Evolutionary conservation across 1,139 yeast genomes (phyloP).

Genomic region (Meyerozyma sp.): DNA sequence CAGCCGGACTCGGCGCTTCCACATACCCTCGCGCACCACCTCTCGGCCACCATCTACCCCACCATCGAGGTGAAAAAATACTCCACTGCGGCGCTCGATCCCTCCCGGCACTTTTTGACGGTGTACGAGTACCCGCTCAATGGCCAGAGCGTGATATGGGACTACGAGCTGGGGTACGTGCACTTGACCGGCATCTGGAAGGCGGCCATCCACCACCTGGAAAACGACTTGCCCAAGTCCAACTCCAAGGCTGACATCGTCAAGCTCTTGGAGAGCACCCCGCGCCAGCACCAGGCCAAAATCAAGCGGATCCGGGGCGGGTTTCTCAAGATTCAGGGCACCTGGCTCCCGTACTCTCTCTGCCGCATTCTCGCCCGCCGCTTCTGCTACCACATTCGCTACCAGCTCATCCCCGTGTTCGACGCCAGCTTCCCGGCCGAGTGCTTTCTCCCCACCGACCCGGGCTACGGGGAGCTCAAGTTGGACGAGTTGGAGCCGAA

Average conservation of each 20-base stretch:
- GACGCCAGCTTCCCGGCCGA: constrained; percentile 67
- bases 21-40: constrained; percentile 20
- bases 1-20: constrained; percentile 13
- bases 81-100: constrained; percentile 61
- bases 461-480: constrained; percentile 63
- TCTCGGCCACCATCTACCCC: constrained; percentile 25
- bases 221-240: constrained; percentile 4
- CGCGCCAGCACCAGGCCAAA: constrained; percentile 55
- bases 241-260: constrained; percentile 73
- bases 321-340: constrained; percentile 87
- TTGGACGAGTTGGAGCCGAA: constrained; percentile 21
- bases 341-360: constrained; percentile 79
- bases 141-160: constrained; percentile 79
- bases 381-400: constrained; percentile 76
- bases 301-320: constrained; percentile 87
- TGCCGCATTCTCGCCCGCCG: constrained; percentile 67
- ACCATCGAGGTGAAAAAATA: constrained; percentile 57
- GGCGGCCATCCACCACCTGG: constrained; percentile 30
- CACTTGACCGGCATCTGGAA: constrained; percentile 93
- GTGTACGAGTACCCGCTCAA: constrained; percentile 70
- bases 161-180: constrained; percentile 79
- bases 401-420: constrained; percentile 72
- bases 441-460: constrained; percentile 62
- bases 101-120: constrained; percentile 56
- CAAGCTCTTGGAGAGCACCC: constrained; percentile 67